Conservation (phyloP, 768 basidiomycete species). For the Sistotremastrum suecicum region DNA sequence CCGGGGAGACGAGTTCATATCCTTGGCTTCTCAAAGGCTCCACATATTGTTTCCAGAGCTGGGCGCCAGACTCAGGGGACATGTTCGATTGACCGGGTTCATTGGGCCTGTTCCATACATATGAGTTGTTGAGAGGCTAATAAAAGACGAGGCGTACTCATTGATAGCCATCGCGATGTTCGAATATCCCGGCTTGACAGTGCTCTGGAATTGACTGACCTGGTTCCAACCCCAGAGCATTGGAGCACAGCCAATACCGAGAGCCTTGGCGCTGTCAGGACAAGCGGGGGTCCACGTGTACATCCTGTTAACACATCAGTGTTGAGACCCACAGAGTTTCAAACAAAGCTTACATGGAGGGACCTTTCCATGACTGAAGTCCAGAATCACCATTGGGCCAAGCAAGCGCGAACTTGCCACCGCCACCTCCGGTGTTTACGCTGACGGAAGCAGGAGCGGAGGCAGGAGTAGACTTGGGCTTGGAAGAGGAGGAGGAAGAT, state of each 20-base stretch:
- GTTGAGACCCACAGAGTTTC: no score
- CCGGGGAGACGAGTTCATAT: constrained; percentile 48
- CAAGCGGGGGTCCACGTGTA: constrained; percentile 56
- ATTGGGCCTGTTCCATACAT: constrained; percentile 42
- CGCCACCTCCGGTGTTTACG: background rate
- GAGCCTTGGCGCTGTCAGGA: constrained; percentile 23
- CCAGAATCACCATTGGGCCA: constrained; percentile 43
- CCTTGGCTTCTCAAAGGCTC: constrained; percentile 41
- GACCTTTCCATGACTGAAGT: constrained; percentile 14
- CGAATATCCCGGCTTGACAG: constrained; percentile 39
- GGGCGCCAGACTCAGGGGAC: constrained; percentile 30
- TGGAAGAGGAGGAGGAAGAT: constrained; percentile 8
- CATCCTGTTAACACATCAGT: constrained; percentile 17
- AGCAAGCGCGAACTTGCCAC: constrained; percentile 43
- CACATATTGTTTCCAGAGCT: constrained; percentile 49
- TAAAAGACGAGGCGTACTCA: constrained; percentile 36
- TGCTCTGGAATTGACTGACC: constrained; percentile 28
- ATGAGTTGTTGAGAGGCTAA: constrained; percentile 15
- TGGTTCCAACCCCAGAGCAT: constrained; percentile 62
- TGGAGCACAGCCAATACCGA: constrained; percentile 41
- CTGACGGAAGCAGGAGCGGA: constrained; percentile 6
- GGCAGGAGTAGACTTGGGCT: constrained; percentile 3
- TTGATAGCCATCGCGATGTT: constrained; percentile 45
- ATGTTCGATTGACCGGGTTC: constrained; percentile 48
- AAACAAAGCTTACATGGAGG: constrained; percentile 29